phyloP scores from a whole-genome alignment of 1,284 basidiomycete genomes.

The Bondarzewia mesenterica region DNA sequence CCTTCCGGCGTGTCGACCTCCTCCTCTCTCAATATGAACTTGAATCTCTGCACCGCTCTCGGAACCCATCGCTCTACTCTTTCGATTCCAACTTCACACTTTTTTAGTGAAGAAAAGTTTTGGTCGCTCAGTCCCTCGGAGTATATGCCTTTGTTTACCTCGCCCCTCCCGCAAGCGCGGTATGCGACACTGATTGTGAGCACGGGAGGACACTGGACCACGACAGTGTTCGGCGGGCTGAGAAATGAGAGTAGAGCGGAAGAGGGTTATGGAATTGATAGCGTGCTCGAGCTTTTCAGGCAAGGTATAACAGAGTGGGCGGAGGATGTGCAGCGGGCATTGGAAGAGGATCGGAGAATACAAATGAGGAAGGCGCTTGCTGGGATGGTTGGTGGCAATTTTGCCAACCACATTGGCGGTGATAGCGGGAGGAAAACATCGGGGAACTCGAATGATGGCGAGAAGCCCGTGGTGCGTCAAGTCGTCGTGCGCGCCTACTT shows the following conservation, averaged over 20 bases:
- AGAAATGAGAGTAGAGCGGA: constrained; percentile 26
- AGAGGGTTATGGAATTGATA: constrained; percentile 38
- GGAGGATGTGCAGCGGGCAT: constrained; percentile 33
- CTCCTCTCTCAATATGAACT: constrained; percentile 45
- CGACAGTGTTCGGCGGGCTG: constrained; percentile 42
- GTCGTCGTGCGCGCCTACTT: constrained; percentile 54
- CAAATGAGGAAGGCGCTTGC: background rate
- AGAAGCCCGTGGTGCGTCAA: constrained; percentile 23
- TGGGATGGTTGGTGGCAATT: constrained; percentile 10
- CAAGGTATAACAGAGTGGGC: constrained; percentile 49
- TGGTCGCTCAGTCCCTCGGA: constrained; percentile 46
- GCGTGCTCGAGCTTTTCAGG: constrained; percentile 45
- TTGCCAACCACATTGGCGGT: too few species aligned
- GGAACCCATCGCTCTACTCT: constrained; percentile 10
- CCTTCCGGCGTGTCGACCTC: constrained; percentile 56
- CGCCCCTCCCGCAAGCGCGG: constrained; percentile 36
- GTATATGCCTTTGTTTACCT: constrained; percentile 43
- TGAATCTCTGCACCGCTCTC: constrained; percentile 31
- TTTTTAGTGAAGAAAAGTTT: constrained; percentile 43
- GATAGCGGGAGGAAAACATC: constrained; percentile 14
- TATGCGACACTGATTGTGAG: constrained; percentile 53
- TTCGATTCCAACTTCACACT: constrained; percentile 21
- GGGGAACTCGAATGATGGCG: constrained; percentile 2
- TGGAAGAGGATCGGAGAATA: constrained; percentile 18
- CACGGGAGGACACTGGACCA: constrained; percentile 64